Evolutionary conservation across 129 eudicot genomes (phyloP).

Genomic region (Erigeron canadensis): DNA sequence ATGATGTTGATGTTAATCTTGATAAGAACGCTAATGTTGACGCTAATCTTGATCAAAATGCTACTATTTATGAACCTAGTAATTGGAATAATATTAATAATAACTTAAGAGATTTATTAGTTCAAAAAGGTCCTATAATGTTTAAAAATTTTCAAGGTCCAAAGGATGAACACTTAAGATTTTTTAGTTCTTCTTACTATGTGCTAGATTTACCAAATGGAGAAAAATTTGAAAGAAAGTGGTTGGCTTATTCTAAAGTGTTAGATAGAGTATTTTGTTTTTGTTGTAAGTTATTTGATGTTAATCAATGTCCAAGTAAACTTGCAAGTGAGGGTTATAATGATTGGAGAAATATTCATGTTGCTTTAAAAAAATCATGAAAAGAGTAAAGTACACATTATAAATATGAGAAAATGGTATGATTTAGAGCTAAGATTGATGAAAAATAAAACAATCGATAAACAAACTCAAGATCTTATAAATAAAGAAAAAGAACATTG

Average conservation of each 20-base stretch:
- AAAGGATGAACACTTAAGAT: not conserved
- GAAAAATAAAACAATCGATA: not conserved
- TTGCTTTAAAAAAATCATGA: not conserved
- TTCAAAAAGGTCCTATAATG: not conserved
- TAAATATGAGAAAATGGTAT: not conserved
- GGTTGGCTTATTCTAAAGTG: not conserved
- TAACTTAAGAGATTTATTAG: not conserved
- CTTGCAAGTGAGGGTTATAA: not conserved
- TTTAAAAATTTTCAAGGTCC: not conserved
- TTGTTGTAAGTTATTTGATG: conserved; percentile 5
- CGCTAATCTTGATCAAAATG: not conserved
- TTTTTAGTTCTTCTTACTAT: not conserved
- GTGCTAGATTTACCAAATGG: not conserved
- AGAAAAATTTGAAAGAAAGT: not conserved
- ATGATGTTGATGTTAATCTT: too few species aligned
- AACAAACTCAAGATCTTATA: not conserved
- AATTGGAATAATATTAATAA: not conserved
- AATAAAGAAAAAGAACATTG: not conserved
- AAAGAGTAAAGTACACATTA: not conserved
- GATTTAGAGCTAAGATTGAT: not conserved
- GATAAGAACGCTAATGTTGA: too few species aligned
- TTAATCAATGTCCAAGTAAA: not conserved
- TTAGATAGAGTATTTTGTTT: not conserved
- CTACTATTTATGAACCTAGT: not conserved
- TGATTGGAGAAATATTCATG: not conserved